Evolutionary conservation across 2,329 filamentous ascomycete genomes (phyloP).

Genomic region (Orbilia quercus): DNA sequence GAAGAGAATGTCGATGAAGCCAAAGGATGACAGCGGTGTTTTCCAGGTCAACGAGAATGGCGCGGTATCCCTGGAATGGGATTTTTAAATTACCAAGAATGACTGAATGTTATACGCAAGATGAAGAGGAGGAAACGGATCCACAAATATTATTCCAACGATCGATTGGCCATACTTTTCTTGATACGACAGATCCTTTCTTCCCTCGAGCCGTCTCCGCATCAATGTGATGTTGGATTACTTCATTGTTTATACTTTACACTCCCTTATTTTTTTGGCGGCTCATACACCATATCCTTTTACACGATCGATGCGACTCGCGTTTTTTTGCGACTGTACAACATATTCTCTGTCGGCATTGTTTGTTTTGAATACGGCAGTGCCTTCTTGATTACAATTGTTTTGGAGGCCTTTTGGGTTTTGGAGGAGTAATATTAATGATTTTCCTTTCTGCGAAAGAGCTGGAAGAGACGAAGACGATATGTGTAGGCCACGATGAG

Average conservation of each 20-base stretch:
- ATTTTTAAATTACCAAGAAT: constrained; percentile 13
- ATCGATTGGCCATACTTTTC: constrained; percentile 6
- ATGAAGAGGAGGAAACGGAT: neutral
- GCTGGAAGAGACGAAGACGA: constrained; percentile 1
- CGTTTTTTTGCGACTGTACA: constrained; percentile 18
- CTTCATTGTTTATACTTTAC: constrained; percentile 17
- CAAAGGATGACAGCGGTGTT: constrained; percentile 14
- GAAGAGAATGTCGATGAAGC: constrained; percentile 44
- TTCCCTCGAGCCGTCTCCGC: neutral
- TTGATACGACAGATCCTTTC: constrained; percentile 13
- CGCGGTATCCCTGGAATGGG: constrained; percentile 41
- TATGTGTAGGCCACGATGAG: neutral
- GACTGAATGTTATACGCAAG: neutral
- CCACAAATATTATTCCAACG: neutral
- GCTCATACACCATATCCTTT: neutral
- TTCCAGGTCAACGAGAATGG: constrained; percentile 40
- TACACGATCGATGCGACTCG: neutral
- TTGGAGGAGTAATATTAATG: constrained; percentile 40
- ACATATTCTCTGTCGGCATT: constrained; percentile 1
- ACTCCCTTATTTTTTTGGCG: neutral
- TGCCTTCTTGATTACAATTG: constrained; percentile 1
- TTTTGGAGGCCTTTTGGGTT: constrained; percentile 4
- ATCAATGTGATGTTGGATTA: neutral
- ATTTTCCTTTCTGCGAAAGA: constrained; percentile 39
- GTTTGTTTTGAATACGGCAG: neutral